phyloP scores from a whole-genome alignment of 2,329 filamentous ascomycete genomes.

The Trichoderma koningii region DNA sequence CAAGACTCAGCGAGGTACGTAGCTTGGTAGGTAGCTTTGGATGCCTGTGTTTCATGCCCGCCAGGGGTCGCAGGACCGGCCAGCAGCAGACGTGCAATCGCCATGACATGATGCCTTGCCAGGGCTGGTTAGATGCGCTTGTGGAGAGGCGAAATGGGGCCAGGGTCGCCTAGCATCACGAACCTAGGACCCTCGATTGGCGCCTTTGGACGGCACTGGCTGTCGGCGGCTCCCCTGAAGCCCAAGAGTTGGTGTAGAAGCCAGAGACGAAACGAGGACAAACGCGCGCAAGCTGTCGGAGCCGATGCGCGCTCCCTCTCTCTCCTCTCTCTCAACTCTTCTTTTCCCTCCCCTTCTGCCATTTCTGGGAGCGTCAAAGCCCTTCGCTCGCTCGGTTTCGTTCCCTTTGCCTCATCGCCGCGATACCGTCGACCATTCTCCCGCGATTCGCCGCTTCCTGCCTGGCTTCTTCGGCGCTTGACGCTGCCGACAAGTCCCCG shows the following conservation, averaged over 20 bases:
- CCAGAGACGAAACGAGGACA: slow-evolving; percentile 5
- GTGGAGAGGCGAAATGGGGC: slow-evolving; percentile 20
- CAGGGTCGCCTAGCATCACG: slow-evolving; percentile 24
- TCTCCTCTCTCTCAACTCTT: slow-evolving; percentile 7
- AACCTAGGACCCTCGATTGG: slow-evolving; percentile 23
- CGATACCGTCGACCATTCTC: not conserved
- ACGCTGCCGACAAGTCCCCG: slow-evolving; percentile 21
- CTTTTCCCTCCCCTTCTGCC: not conserved
- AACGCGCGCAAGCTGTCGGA: slow-evolving; percentile 18
- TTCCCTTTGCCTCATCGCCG: slow-evolving; percentile 12
- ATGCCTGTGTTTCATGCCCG: slow-evolving; percentile 24
- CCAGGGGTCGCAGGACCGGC: slow-evolving; percentile 11
- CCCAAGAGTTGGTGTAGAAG: slow-evolving; percentile 19
- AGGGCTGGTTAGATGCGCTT: slow-evolving; percentile 18
- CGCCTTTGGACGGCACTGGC: slow-evolving; percentile 8
- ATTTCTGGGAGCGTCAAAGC: slow-evolving; percentile 1
- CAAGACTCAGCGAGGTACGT: not conserved
- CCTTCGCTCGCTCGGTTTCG: slow-evolving; percentile 19
- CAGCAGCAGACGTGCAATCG: slow-evolving; percentile 13
- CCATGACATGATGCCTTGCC: slow-evolving; percentile 22
- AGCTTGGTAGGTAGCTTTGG: slow-evolving; percentile 4
- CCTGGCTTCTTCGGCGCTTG: slow-evolving; percentile 20
- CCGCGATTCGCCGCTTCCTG: not conserved
- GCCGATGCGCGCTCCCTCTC: slow-evolving; percentile 21
- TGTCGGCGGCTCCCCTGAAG: slow-evolving; percentile 26